phyloP scores from a whole-genome alignment of 768 basidiomycete genomes.

The Mycena vitilis region DNA sequence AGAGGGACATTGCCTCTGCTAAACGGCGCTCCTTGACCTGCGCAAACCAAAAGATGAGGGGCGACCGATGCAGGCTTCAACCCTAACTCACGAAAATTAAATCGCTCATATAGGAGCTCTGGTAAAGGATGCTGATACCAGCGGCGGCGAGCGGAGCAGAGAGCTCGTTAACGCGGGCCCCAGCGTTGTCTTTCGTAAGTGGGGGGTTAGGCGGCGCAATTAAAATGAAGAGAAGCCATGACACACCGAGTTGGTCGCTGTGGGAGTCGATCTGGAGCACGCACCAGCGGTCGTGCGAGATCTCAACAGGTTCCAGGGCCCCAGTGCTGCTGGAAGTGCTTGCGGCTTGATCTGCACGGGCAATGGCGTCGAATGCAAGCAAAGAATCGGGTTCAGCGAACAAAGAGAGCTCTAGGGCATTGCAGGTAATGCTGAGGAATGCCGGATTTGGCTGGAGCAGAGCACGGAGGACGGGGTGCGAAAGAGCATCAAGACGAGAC shows the following conservation, averaged over 20 bases:
- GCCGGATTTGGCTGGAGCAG: constrained; percentile 73
- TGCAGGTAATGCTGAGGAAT: constrained; percentile 82
- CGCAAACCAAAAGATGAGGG: constrained; percentile 21
- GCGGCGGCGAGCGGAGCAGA: constrained; percentile 81
- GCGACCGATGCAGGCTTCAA: constrained; percentile 4
- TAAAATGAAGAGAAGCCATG: constrained; percentile 15
- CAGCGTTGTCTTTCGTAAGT: constrained; percentile 66
- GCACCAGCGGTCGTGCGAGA: constrained; percentile 80
- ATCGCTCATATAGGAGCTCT: constrained; percentile 86
- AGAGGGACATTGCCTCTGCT: constrained; percentile 69
- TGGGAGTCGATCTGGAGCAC: constrained; percentile 87
- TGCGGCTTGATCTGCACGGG: constrained; percentile 59
- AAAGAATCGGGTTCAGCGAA: constrained; percentile 73
- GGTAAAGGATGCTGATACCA: constrained; percentile 85
- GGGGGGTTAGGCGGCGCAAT: constrained; percentile 28
- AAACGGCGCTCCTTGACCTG: constrained; percentile 78
- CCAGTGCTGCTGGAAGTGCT: constrained; percentile 25
- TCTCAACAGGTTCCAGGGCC: constrained; percentile 65
- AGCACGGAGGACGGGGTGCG: constrained; percentile 73
- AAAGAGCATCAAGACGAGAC: constrained; percentile 67
- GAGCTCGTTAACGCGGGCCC: constrained; percentile 79
- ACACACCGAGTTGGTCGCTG: constrained; percentile 73
- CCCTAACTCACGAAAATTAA: constrained; percentile 75
- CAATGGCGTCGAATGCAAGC: constrained; percentile 70
- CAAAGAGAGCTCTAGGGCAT: constrained; percentile 81